Percentiles rank a stretch among this genome's conserved stretches.
These are phyloP conservation scores for Fusarium solani-melongenae DNA, from an alignment of 2,329 filamentous ascomycete species.

Conservation along the genomic window DNA sequence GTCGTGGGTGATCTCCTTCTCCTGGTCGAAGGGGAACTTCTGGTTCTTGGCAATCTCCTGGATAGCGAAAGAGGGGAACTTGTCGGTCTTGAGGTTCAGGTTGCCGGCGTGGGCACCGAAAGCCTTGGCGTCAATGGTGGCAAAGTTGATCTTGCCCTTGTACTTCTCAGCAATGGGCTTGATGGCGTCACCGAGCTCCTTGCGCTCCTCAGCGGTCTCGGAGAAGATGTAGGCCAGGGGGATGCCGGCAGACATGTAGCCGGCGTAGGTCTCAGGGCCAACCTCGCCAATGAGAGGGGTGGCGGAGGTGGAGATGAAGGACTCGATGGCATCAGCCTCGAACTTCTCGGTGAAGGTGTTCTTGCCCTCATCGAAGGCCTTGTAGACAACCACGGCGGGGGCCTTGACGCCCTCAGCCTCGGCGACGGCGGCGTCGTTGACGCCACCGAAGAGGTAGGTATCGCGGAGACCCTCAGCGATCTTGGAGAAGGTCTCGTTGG, in stretches of 20 bases:
- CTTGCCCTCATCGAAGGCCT: constrained; percentile 98
- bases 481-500: constrained; percentile 84
- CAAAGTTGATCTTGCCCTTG: constrained; percentile 96
- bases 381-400: constrained; percentile 93
- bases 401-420: constrained; percentile 90
- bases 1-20: constrained; percentile 78
- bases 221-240: constrained; percentile 98
- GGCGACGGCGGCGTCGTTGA: constrained; percentile 84
- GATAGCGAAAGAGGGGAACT: constrained; percentile 98
- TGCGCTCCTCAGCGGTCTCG: constrained; percentile 90
- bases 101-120: constrained; percentile 96
- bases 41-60: constrained; percentile 95
- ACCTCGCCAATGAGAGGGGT: constrained; percentile 95
- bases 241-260: constrained; percentile 92
- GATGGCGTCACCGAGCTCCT: constrained; percentile 78
- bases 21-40: constrained; percentile 95
- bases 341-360: constrained; percentile 82
- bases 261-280: constrained; percentile 94
- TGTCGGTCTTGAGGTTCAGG: constrained; percentile 94
- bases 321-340: constrained; percentile 80
- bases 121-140: constrained; percentile 92
- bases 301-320: constrained; percentile 85
- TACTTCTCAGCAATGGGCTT: constrained; percentile 91
- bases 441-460: constrained; percentile 90
- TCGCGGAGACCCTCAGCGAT: constrained; percentile 84